Base-by-base conservation (phyloP, 2,329 filamentous ascomycete genomes). In the Sporothrix mexicana region DNA sequence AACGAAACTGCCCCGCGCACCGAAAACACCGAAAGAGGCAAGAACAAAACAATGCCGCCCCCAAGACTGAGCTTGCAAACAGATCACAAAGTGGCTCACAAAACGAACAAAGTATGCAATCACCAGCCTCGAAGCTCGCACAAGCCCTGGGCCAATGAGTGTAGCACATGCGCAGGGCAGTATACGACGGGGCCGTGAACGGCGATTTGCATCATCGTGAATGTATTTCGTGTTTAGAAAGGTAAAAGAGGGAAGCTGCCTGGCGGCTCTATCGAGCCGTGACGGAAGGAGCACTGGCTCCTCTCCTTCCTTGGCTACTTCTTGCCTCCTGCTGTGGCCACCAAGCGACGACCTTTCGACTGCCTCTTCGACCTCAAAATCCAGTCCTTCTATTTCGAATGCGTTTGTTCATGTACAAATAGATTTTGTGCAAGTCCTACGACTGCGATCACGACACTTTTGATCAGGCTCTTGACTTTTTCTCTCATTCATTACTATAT, bases 181-280 rank as follows among this genome's bases (percentile, higher is more conserved):
- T 70, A 59, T 70, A 69, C 47, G 13, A 67, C 66, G 49, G 66
- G 5, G 66, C 66, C 30, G 66, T 30, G 66, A 43, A 47, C 66
- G 66, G 66, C 66, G 49, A 55, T 51, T 30, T 57, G 66, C 66
- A 53, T 69, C 66, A 69, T 69, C 66, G 25, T 41, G 47, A 68
- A 9, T 23, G 20, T 69, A 55, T 69, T 67, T 49, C 20, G 20
- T 47, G 45, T 51, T 9, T 30, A 23, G 13, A 51, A 9, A 15
- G 9, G 23, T 2, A 51, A 9, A 15, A 9, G 23, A 25, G 51
- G 68, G 12, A 41, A 45, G n/a, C 23, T 47, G 15, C 43, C 20
- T 41, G 55, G 43, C 55, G 53, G 43, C 55, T 36, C 47, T 59
- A 20, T 12, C 62, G 15, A 45, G 55, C 55, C 55, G 55, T 20